Percentiles rank a stretch among this genome's conserved stretches.
These are phyloP conservation scores for Tausonia pullulans DNA, from an alignment of 1,284 basidiomycete genomes.

Conservation along the genomic window DNA sequence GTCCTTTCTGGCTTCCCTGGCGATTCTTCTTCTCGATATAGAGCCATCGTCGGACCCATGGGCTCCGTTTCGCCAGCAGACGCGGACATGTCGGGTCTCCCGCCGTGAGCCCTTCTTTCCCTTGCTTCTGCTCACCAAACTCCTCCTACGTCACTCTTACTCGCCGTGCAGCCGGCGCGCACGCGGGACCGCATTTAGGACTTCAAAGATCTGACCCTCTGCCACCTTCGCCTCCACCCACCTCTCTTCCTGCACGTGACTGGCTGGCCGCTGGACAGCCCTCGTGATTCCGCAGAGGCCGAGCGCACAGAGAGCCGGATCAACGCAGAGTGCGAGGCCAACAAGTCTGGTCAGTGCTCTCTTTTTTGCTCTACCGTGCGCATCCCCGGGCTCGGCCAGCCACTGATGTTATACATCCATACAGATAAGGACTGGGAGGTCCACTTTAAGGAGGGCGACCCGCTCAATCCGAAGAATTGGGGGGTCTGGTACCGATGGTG, in stretches of 20 bases:
- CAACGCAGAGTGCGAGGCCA: background rate
- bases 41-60: too few species aligned
- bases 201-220: background rate
- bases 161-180: too few species aligned
- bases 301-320: conserved; percentile 1
- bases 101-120: background rate
- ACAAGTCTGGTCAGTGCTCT: conserved; percentile 1
- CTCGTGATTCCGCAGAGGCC: background rate
- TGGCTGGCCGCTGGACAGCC: background rate
- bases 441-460: conserved; percentile 4
- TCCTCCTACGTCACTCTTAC: too few species aligned
- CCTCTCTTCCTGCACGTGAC: background rate
- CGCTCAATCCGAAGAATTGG: conserved; percentile 42
- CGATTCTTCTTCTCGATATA: too few species aligned
- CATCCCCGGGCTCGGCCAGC: background rate
- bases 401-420: background rate
- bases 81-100: background rate
- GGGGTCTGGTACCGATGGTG: conserved; percentile 47
- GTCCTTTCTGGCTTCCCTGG: too few species aligned
- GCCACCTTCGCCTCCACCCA: background rate
- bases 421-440: conserved; percentile 9
- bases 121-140: background rate
- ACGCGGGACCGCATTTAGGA: too few species aligned
- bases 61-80: too few species aligned
- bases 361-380: background rate